Evolutionary conservation across 2,329 filamentous ascomycete genomes (phyloP).

Genomic region (Fusarium begoniae): DNA sequence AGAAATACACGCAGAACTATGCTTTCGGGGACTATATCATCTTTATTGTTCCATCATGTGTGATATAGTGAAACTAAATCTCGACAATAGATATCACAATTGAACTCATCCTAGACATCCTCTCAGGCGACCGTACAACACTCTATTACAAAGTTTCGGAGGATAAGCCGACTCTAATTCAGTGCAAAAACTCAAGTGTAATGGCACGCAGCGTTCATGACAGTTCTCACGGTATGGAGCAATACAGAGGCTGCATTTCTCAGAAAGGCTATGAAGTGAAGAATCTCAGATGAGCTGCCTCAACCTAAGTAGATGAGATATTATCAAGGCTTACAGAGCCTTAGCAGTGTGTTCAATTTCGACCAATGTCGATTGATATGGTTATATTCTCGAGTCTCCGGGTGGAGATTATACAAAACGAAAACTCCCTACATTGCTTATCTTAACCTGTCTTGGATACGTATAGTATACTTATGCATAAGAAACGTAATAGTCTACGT

Average conservation of each 20-base stretch:
- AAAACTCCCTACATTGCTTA: not conserved
- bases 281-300: not conserved
- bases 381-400: not conserved
- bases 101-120: not conserved
- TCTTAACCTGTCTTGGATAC: not conserved
- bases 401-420: not conserved
- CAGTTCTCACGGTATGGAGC: not conserved
- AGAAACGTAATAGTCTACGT: not conserved
- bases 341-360: not conserved
- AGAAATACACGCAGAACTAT: not conserved
- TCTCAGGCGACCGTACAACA: fast-evolving
- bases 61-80: not conserved
- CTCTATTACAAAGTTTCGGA: not conserved
- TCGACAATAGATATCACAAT: fast-evolving
- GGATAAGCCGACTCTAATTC: not conserved
- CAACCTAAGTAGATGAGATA: not conserved
- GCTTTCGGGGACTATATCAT: not conserved
- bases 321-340: fast-evolving
- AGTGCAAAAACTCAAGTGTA: not conserved
- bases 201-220: not conserved
- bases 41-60: not conserved
- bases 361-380: fast-evolving
- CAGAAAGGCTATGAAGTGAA: fast-evolving
- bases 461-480: not conserved
- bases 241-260: not conserved